Evolutionary conservation across 2,329 filamentous ascomycete genomes (phyloP).

Genomic region (Ophiostoma novo-ulmi): DNA sequence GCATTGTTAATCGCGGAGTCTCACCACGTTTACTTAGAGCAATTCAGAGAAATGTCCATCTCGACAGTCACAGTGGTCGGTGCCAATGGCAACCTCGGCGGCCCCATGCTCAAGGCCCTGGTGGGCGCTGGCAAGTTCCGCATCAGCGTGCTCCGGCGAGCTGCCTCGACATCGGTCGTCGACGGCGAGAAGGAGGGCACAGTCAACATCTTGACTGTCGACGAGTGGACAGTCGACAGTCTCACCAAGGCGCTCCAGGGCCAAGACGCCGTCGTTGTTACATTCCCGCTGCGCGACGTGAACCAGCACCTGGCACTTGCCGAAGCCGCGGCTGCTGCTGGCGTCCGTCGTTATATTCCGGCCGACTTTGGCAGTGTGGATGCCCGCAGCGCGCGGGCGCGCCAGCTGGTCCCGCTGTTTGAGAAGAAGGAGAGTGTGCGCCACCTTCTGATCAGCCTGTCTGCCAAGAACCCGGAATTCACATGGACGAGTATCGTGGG

Average conservation of each 20-base stretch:
- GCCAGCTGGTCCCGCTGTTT: conserved; percentile 37
- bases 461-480: conserved; percentile 29
- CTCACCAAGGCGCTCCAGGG: conserved; percentile 34
- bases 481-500: conserved; percentile 38
- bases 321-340: conserved; percentile 37
- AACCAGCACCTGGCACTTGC: conserved; percentile 36
- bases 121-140: conserved; percentile 32
- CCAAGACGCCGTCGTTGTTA: conserved; percentile 38
- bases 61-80: conserved; percentile 38
- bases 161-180: conserved; percentile 31
- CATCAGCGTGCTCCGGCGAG: conserved; percentile 36
- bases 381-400: conserved; percentile 34
- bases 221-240: conserved; percentile 32
- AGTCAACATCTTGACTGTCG: conserved; percentile 27
- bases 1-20: neutral
- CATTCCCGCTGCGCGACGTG: conserved; percentile 33
- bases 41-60: conserved; percentile 31
- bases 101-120: conserved; percentile 34
- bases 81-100: conserved; percentile 38
- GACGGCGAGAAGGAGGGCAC: conserved; percentile 22
- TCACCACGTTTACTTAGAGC: neutral
- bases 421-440: conserved; percentile 36
- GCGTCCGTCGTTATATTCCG: conserved; percentile 38
- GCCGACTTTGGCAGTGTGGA: conserved; percentile 42
- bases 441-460: conserved; percentile 31